Evolutionary conservation across 2,329 filamentous ascomycete genomes (phyloP).

Genomic region (Aspergillus candidus): DNA sequence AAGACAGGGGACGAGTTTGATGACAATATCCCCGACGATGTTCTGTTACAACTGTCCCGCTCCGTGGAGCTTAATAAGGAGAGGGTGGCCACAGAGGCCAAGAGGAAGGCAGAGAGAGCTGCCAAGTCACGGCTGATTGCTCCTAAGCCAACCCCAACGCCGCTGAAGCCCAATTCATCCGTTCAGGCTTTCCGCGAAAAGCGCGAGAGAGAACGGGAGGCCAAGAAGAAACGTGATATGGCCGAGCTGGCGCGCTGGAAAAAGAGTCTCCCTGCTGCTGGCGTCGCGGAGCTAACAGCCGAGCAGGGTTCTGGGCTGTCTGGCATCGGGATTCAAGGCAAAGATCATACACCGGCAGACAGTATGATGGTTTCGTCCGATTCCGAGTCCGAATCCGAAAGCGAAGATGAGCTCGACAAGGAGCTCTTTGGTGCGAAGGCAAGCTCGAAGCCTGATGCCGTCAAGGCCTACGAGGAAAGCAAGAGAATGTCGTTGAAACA

Average conservation of each 20-base stretch:
- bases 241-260: conserved; percentile 66
- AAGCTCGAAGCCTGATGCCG: conserved; percentile 34
- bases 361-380: conserved; percentile 81
- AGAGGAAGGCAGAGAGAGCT: conserved; percentile 21
- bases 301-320: conserved; percentile 74
- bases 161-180: conserved; percentile 29
- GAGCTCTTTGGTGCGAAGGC: conserved; percentile 55
- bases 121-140: conserved; percentile 20
- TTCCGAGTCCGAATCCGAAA: conserved; percentile 63
- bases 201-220: conserved; percentile 68
- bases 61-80: conserved; percentile 40
- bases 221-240: conserved; percentile 65
- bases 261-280: conserved; percentile 46
- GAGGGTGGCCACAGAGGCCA: conserved; percentile 27
- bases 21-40: conserved; percentile 37
- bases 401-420: conserved; percentile 67
- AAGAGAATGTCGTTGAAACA: conserved; percentile 48
- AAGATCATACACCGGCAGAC: conserved; percentile 67
- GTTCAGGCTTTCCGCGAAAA: conserved; percentile 62
- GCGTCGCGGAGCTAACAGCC: conserved; percentile 51
- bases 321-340: conserved; percentile 66
- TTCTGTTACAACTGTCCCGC: conserved; percentile 35
- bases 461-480: conserved; percentile 44
- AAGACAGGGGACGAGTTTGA: conserved; percentile 36
- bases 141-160: conserved; percentile 22